A percentile compares a stretch with the other conserved stretches of the same genome.
Evolutionary conservation across 768 basidiomycete genomes (phyloP).

Genomic region (Kwoniella sp.): DNA sequence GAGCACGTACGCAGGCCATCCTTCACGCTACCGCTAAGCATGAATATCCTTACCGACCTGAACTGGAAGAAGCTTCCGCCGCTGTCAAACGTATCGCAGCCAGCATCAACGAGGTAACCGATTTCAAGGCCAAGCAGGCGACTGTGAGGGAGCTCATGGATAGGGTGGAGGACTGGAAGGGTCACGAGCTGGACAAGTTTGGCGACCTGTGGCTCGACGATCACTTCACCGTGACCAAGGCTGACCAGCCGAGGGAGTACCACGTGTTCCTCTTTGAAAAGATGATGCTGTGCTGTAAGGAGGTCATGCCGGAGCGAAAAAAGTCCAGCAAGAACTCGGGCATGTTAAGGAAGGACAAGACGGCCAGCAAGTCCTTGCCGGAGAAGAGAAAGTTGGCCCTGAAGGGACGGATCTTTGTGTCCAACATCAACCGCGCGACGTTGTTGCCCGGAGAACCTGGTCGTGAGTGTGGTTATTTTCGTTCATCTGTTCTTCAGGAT

Average conservation of each 20-base stretch:
- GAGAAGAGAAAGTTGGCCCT: conserved; percentile 76
- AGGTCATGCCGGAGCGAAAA: conserved; percentile 60
- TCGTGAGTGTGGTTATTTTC: conserved; percentile 45
- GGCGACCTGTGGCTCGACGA: conserved; percentile 92
- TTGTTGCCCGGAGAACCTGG: conserved; percentile 62
- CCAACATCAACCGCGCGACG: conserved; percentile 83
- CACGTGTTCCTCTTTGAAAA: conserved; percentile 98
- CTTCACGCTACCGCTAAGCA: conserved; percentile 38
- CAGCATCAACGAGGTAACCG: conserved; percentile 94
- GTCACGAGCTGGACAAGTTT: conserved; percentile 89
- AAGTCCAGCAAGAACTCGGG: conserved; percentile 78
- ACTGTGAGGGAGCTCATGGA: conserved; percentile 79
- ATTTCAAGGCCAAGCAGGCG: conserved; percentile 77
- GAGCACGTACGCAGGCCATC: conserved; percentile 22
- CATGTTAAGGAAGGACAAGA: conserved; percentile 70
- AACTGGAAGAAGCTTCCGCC: conserved; percentile 75
- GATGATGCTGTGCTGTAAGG: conserved; percentile 98
- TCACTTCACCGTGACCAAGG: conserved; percentile 91
- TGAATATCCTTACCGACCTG: conserved; percentile 54
- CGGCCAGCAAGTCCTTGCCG: conserved; percentile 61
- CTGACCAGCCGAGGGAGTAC: conserved; percentile 93
- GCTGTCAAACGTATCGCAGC: conserved; percentile 90
- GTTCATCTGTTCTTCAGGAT: background rate
- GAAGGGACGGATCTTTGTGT: conserved; percentile 94
- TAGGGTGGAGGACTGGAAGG: conserved; percentile 98